A percentile compares a stretch with the other conserved stretches of the same genome.
These are phyloP conservation scores for Dendrocalamus sinicus DNA, from an alignment of 176 grass and related monocot genomes.

Conservation along the genomic window DNA sequence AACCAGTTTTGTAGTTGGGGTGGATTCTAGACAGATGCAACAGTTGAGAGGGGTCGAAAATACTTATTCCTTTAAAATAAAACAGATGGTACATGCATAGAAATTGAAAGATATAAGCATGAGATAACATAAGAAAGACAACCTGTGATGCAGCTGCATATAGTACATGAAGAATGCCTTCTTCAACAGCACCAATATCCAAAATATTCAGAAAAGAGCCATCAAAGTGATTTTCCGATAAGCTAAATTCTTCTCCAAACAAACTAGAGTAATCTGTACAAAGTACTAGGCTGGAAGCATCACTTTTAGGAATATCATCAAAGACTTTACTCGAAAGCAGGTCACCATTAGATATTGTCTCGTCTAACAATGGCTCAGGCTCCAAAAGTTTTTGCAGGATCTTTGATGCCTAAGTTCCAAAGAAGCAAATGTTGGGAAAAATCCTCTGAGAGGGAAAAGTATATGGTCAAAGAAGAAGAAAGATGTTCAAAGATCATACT, in stretches of 20 bases:
- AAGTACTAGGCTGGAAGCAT: slow-evolving; percentile 47
- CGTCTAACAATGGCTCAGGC: slow-evolving; percentile 46
- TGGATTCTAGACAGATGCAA: too few relatives aligned
- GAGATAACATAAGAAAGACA: slow-evolving; percentile 42
- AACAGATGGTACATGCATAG: background rate
- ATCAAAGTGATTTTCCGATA: slow-evolving; percentile 64
- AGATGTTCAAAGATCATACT: slow-evolving; percentile 59
- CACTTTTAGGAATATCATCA: slow-evolving; percentile 65
- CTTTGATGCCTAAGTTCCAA: slow-evolving; percentile 69
- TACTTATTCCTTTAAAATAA: slow-evolving; percentile 18
- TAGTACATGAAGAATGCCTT: slow-evolving; percentile 93
- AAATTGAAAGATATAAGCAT: slow-evolving; percentile 35
- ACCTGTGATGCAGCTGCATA: slow-evolving; percentile 89
- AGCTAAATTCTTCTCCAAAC: slow-evolving; percentile 83
- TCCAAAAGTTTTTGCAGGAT: slow-evolving; percentile 71
- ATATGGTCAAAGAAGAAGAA: slow-evolving; percentile 32
- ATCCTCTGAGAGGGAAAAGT: slow-evolving; percentile 16
- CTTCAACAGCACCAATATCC: slow-evolving; percentile 88
- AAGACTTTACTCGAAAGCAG: slow-evolving; percentile 32
- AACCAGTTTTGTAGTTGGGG: too few relatives aligned
- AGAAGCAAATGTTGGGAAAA: slow-evolving; percentile 39
- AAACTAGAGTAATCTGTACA: slow-evolving; percentile 72
- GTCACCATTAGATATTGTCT: slow-evolving; percentile 41
- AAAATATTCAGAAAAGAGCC: slow-evolving; percentile 76
- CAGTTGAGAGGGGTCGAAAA: background rate